Percentiles rank a stretch among this genome's conserved stretches.
Evolutionary conservation across 257 asterid species (phyloP).

Genomic region (Solanum appendiculatum): DNA sequence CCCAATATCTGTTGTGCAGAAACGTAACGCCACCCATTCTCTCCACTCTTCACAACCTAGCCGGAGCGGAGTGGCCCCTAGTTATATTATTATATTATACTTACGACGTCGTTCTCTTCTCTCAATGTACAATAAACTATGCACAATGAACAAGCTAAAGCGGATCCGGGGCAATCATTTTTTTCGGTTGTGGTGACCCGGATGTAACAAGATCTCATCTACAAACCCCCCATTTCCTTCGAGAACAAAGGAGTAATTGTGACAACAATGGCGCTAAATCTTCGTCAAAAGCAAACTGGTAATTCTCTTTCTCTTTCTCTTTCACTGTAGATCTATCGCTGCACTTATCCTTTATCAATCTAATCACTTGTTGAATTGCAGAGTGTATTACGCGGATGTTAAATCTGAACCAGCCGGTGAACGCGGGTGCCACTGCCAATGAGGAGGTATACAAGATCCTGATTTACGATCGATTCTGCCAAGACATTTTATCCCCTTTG

Average conservation of each 20-base stretch:
- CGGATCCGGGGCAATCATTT: background rate
- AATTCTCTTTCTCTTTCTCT: background rate
- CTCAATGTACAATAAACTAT: background rate
- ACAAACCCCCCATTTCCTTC: background rate
- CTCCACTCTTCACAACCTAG: background rate
- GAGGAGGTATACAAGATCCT: slow-evolving; percentile 97
- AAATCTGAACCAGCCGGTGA: slow-evolving; percentile 90
- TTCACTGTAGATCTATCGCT: background rate
- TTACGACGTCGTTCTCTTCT: background rate
- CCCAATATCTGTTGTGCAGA: slow-evolving; percentile 53
- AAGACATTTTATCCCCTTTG: slow-evolving; percentile 82
- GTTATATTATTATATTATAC: too few relatives aligned
- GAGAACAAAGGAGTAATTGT: background rate
- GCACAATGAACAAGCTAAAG: background rate
- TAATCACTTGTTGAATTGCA: slow-evolving; percentile 14
- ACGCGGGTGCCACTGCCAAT: slow-evolving; percentile 57
- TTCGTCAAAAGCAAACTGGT: slow-evolving; percentile 90
- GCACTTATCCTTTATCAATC: background rate
- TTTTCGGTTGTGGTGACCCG: background rate
- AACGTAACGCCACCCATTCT: slow-evolving; percentile 19
- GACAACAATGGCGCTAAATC: slow-evolving; percentile 63
- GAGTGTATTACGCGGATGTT: slow-evolving; percentile 91
- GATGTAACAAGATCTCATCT: background rate
- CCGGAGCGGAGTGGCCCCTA: too few relatives aligned
- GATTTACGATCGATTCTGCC: slow-evolving; percentile 92